phyloP scores from a whole-genome alignment of 257 asterid species.

The Dorcoceras hygrometricum region DNA sequence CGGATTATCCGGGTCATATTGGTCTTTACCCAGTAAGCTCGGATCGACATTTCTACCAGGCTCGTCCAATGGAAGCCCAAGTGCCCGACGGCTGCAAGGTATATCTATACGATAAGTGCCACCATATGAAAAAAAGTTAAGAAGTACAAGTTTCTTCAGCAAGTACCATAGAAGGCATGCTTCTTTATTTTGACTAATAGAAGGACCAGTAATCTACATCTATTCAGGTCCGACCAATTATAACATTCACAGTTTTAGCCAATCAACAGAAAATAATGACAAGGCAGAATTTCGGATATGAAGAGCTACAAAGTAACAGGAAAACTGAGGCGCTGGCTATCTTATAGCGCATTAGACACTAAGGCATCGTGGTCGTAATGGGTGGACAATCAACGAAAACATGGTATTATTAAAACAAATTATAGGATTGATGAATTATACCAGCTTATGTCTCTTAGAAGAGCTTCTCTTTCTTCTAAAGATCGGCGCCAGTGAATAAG shows the following conservation, averaged over 20 bases:
- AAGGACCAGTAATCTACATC: background rate
- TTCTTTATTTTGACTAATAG: background rate
- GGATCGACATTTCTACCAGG: conserved; percentile 80
- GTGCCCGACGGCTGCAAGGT: conserved; percentile 72
- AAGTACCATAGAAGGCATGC: background rate
- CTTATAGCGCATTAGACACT: background rate
- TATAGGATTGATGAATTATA: conserved; percentile 25
- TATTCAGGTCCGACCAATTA: background rate
- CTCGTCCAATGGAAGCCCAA: conserved; percentile 89
- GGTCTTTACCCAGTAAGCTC: conserved; percentile 73
- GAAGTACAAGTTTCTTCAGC: background rate
- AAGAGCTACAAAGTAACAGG: background rate
- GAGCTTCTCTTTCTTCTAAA: conserved; percentile 90
- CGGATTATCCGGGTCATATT: conserved; percentile 75
- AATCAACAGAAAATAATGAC: background rate
- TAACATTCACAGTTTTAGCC: background rate
- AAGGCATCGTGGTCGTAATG: background rate
- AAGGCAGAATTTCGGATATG: background rate
- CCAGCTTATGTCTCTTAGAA: conserved; percentile 93
- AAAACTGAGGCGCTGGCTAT: background rate
- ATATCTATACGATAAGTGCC: conserved; percentile 17
- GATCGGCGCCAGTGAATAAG: conserved; percentile 95
- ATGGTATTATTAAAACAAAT: background rate
- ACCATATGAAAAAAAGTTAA: background rate
- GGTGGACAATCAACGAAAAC: background rate